Evolutionary conservation across 2,329 filamentous ascomycete genomes (phyloP).

Genomic region (Clarireedia hainanense): DNA sequence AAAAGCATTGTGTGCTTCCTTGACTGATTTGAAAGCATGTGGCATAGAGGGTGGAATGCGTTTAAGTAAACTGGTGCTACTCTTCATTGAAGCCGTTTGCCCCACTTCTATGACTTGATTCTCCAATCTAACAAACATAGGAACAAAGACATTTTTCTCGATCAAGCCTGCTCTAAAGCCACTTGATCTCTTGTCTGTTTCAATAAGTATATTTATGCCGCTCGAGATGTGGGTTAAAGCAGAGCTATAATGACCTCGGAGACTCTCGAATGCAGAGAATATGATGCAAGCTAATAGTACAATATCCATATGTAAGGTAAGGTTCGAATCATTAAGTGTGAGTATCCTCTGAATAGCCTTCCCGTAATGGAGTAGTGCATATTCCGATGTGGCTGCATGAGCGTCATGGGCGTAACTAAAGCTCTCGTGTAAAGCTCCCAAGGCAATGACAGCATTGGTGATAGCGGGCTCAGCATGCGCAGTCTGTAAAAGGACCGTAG

Average conservation of each 20-base stretch:
- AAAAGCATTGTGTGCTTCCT: neutral
- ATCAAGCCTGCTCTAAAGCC: neutral
- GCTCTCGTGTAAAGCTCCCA: conserved; percentile 14
- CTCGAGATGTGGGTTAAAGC: conserved; percentile 1
- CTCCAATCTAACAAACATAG: conserved; percentile 1
- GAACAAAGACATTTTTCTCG: neutral
- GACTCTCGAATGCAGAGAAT: neutral
- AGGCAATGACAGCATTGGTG: conserved; percentile 14
- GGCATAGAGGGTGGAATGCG: neutral
- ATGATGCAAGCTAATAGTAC: conserved; percentile 1
- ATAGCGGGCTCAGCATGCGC: conserved; percentile 14
- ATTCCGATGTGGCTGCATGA: neutral
- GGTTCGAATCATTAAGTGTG: neutral
- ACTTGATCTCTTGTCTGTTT: neutral
- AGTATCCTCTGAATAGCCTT: conserved; percentile 2
- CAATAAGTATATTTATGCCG: conserved; percentile 2
- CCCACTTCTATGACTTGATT: conserved; percentile 1
- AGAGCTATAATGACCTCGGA: neutral
- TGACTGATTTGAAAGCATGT: neutral
- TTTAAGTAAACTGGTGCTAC: neutral
- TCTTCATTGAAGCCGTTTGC: neutral
- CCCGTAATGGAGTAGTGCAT: neutral
- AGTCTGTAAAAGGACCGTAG: conserved; percentile 12
- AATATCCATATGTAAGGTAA: neutral
- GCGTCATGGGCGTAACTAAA: neutral